Evolutionary conservation across 2,329 filamentous ascomycete species (phyloP), one percentile per base, ranked within the genome.

Genomic region (Talaromyces marneffei): DNA sequence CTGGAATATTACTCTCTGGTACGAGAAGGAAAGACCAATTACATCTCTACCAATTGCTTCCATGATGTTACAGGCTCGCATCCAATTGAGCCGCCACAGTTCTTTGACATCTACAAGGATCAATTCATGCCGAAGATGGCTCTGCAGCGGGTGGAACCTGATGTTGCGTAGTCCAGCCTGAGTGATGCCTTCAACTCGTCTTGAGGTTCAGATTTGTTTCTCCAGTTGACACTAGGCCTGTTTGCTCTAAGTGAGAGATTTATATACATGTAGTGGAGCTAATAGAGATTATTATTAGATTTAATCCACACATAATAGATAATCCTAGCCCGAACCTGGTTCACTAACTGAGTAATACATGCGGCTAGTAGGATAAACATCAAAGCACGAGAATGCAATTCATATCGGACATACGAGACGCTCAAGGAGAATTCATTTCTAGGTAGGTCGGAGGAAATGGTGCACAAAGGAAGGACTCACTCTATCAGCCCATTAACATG

Each of bases 1-100:
- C 74, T 83, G 4, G 79, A 83, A 64, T 83, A 82, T 68, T 83
- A 82, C 69, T 78, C 77, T 46, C 71, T 83, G 8, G 80, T 83
- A 9, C 74, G 79, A 50, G 79, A 82, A 65, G 80, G 81, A 18
- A 83, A 82, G 72, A 81, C 80, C 0, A 83, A 82, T 68, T 83
- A 82, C 67, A 79, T 83, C 64, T 72, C 79, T 1, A 83, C 80
- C 0, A 78, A 75, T 3, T 76, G 79, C 0, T 83, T 82, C 65
- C 76, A 80, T 59, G 75, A 82, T 59, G 75, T 82, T 31, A 82
- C 80, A 1, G 78, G 77, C 3, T 64, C 68, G 35, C 74, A 79
- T 62, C 78, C 80, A 0, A 80, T 78, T 16, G 74, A 81, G 69
- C 78, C 77, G 0, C 69, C 71, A 3, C 78, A 80, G 10, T 82